Evolutionary conservation across 805 yeast species (phyloP).

Genomic region (Scheffersomyces stipitis): DNA sequence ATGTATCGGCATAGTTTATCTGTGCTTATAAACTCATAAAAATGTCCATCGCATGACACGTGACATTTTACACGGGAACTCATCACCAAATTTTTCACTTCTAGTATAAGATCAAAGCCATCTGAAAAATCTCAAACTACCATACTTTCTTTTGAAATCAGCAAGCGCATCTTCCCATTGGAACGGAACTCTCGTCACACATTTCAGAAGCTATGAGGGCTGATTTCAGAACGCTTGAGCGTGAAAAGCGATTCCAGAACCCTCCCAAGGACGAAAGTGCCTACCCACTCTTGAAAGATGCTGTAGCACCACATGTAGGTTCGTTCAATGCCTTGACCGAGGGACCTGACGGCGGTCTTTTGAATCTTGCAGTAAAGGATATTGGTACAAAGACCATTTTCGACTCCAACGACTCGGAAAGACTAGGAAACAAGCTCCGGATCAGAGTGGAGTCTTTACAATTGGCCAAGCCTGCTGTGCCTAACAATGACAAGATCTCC

Average conservation of each 20-base stretch:
- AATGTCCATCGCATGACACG: no score
- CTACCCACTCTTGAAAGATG: constrained; percentile 80
- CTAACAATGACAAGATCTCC: constrained; percentile 69
- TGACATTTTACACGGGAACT: no score
- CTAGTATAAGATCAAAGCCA: no score
- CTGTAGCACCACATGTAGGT: constrained; percentile 93
- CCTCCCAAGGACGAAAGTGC: constrained; percentile 88
- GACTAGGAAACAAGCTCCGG: constrained; percentile 80
- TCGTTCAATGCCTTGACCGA: constrained; percentile 94
- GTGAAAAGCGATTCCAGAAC: constrained; percentile 79
- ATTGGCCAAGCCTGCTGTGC: constrained; percentile 78
- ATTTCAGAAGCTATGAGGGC: constrained; percentile 56
- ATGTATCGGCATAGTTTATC: no score
- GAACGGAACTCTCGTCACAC: no score
- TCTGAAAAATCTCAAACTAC: no score
- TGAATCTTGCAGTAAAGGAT: constrained; percentile 83
- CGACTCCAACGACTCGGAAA: constrained; percentile 68
- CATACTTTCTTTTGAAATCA: no score
- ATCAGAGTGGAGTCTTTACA: constrained; percentile 89
- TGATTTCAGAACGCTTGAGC: constrained; percentile 77
- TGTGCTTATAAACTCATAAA: no score
- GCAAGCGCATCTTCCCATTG: constrained; percentile 5
- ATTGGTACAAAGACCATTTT: constrained; percentile 84
- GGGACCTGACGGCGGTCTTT: constrained; percentile 80
- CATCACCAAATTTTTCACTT: no score